Conservation (phyloP, 2,329 filamentous ascomycete genomes). For the Calonectria fujianensis region DNA sequence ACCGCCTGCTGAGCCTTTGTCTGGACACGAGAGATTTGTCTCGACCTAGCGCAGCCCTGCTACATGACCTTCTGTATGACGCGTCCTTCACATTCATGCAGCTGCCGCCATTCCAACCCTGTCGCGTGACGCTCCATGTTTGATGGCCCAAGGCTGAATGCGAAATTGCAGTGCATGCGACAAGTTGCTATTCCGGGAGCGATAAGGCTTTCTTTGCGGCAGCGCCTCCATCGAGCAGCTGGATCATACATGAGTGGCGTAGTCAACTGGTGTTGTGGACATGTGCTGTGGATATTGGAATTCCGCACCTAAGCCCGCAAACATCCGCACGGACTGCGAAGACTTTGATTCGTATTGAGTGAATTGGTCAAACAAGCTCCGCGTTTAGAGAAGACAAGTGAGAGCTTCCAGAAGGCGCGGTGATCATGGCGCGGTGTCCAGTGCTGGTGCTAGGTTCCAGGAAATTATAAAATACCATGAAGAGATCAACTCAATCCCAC, state of each 20-base stretch:
- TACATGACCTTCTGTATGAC: neutral
- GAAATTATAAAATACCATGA: neutral
- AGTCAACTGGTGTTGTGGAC: no score
- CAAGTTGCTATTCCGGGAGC: slow-evolving; percentile 49
- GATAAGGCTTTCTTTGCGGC: slow-evolving; percentile 13
- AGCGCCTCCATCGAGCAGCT: slow-evolving; percentile 33
- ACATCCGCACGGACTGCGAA: no score
- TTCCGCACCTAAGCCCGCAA: neutral
- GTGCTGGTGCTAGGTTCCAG: neutral
- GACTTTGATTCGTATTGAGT: neutral
- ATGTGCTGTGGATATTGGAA: no score
- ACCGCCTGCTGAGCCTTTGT: slow-evolving; percentile 4
- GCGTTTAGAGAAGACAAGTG: neutral
- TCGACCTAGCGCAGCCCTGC: neutral
- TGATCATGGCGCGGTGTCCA: neutral
- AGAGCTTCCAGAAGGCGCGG: neutral
- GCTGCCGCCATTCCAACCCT: slow-evolving; percentile 7
- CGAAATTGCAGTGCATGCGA: slow-evolving; percentile 41
- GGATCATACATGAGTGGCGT: neutral
- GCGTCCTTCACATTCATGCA: neutral
- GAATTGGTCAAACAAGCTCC: neutral
- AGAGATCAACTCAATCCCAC: neutral
- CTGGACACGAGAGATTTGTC: slow-evolving; percentile 13
- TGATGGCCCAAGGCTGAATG: slow-evolving; percentile 1
- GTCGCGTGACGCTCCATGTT: slow-evolving; percentile 6